These are phyloP conservation scores for Aspergillus pseudoglaucus DNA, from an alignment of 2,329 filamentous ascomycete species.

Conservation along the genomic window DNA sequence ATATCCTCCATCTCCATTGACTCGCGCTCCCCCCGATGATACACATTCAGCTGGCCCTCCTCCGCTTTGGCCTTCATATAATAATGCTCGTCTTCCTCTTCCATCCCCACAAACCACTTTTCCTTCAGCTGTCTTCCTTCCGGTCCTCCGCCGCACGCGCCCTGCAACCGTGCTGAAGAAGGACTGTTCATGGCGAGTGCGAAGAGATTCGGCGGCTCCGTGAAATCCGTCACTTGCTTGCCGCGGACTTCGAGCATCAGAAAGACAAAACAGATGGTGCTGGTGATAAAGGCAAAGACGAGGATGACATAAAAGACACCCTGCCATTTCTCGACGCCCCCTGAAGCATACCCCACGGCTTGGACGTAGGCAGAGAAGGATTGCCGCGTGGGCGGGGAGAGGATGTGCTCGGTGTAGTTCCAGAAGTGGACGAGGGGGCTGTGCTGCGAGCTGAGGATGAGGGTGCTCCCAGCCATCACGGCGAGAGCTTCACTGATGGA, in stretches of 20 bases:
- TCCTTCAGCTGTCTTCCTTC: slow-evolving; percentile 44
- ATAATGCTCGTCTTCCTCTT: slow-evolving; percentile 47
- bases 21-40: neutral
- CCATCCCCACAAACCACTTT: slow-evolving; percentile 40
- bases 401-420: too few relatives aligned
- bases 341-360: too few relatives aligned
- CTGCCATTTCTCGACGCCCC: too few relatives aligned
- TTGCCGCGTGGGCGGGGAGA: too few relatives aligned
- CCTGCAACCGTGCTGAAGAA: slow-evolving; percentile 45
- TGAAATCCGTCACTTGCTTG: slow-evolving; percentile 69
- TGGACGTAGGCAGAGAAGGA: too few relatives aligned
- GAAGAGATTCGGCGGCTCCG: slow-evolving; percentile 70
- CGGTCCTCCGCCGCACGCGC: slow-evolving; percentile 53
- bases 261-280: slow-evolving; percentile 53
- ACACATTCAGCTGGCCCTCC: slow-evolving; percentile 6
- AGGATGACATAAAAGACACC: too few relatives aligned
- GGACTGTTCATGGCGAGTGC: slow-evolving; percentile 63
- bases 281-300: too few relatives aligned
- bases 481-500: slow-evolving; percentile 69
- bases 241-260: slow-evolving; percentile 48
- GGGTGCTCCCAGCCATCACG: slow-evolving; percentile 60
- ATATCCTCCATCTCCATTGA: slow-evolving; percentile 14
- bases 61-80: slow-evolving; percentile 39
- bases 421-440: too few relatives aligned
- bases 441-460: slow-evolving; percentile 47